A percentile compares a stretch with the other conserved stretches of the same genome.
Evolutionary conservation across 805 yeast species (phyloP).

Genomic region (Ogataea methanolica): DNA sequence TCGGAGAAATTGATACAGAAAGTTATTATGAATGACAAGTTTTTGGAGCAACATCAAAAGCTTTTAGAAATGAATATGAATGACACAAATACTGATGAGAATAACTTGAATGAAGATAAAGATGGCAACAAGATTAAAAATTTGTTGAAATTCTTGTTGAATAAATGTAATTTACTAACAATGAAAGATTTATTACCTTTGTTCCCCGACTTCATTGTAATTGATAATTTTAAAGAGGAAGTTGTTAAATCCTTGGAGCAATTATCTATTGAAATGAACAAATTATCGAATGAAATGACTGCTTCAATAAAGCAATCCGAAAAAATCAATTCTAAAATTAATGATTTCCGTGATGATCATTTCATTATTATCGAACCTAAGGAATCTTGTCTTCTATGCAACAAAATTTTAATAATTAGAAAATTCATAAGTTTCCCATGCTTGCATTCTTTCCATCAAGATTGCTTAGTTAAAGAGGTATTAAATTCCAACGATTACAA

Average conservation of each 20-base stretch:
- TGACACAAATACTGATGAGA: constrained; percentile 3
- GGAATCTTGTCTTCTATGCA: constrained; percentile 72
- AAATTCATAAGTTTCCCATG: constrained; percentile 85
- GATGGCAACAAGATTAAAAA: constrained; percentile 26
- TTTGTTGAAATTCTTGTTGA: constrained; percentile 34
- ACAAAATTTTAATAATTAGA: constrained; percentile 62
- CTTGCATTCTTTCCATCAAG: constrained; percentile 83
- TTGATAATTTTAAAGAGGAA: constrained; percentile 81
- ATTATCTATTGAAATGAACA: constrained; percentile 61
- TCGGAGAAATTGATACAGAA: constrained; percentile 43
- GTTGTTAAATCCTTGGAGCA: constrained; percentile 73
- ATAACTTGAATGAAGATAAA: constrained; percentile 23
- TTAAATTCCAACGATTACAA: constrained; percentile 62
- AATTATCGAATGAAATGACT: constrained; percentile 69
- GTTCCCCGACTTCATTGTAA: constrained; percentile 77
- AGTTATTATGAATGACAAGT: constrained; percentile 26
- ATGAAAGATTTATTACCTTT: constrained; percentile 81
- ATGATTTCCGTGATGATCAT: constrained; percentile 41
- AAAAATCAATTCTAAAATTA: constrained; percentile 57
- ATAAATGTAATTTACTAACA: constrained; percentile 47
- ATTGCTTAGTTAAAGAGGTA: constrained; percentile 68
- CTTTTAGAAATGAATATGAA: constrained; percentile 12
- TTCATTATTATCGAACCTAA: constrained; percentile 76
- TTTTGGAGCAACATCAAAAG: constrained; percentile 17
- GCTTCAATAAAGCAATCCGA: constrained; percentile 59